Percentiles rank a stretch among this genome's conserved stretches.
These are phyloP conservation scores for Tilletia setariae DNA, from an alignment of 1,284 basidiomycete genomes.

Conservation along the genomic window DNA sequence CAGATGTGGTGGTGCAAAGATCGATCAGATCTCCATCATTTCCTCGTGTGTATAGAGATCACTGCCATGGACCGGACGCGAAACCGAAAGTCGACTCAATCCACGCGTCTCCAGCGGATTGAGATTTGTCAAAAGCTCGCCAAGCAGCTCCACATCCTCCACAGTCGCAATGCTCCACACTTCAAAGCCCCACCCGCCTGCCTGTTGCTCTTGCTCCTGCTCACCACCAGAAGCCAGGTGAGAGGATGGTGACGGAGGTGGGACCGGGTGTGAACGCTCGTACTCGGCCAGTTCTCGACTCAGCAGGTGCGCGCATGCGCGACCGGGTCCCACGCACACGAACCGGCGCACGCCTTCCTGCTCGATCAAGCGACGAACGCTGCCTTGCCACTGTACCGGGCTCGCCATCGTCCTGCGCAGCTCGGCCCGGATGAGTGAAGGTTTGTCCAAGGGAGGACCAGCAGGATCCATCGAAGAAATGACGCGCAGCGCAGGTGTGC, in stretches of 20 bases:
- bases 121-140: constrained; percentile 17
- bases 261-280: constrained; percentile 18
- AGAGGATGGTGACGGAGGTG: constrained; percentile 27
- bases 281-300: constrained; percentile 45
- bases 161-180: constrained; percentile 46
- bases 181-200: constrained; percentile 29
- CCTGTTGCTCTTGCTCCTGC: background rate
- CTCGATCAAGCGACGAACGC: constrained; percentile 38
- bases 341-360: constrained; percentile 45
- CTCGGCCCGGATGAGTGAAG: constrained; percentile 34
- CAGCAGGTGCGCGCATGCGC: constrained; percentile 49
- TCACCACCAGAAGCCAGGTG: background rate
- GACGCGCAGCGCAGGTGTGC: constrained; percentile 23
- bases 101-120: constrained; percentile 9
- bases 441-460: constrained; percentile 25
- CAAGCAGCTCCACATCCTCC: constrained; percentile 41
- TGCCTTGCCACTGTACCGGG: constrained; percentile 45
- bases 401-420: constrained; percentile 34
- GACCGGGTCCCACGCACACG: constrained; percentile 49
- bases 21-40: constrained; percentile 13
- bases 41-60: constrained; percentile 15
- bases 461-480: constrained; percentile 35
- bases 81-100: background rate
- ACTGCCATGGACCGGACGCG: constrained; percentile 3
- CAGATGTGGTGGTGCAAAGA: too few relatives aligned